Percentiles rank a stretch among this genome's conserved stretches.
Evolutionary conservation across 164 flowering plant genomes (phyloP).

Genomic region (Annona cherimola): DNA sequence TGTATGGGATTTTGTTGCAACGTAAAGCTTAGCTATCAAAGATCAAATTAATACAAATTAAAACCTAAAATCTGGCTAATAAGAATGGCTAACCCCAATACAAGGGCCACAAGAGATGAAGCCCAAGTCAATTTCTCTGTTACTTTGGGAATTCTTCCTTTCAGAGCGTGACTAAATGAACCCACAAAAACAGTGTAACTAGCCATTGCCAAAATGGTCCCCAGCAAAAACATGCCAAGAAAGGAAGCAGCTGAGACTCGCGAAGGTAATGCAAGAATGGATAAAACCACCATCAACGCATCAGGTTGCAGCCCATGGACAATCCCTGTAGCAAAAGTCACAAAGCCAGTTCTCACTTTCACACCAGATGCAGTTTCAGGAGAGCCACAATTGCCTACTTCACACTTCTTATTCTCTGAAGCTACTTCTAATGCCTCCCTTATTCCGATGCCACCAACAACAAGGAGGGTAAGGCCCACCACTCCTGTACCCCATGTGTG

Average conservation of each 20-base stretch:
- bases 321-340: slow-evolving; percentile 96
- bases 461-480: slow-evolving; percentile 83
- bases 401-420: slow-evolving; percentile 76
- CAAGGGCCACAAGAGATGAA: slow-evolving; percentile 84
- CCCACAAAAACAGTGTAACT: slow-evolving; percentile 89
- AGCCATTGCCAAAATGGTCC: slow-evolving; percentile 93
- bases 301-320: slow-evolving; percentile 97
- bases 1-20: too few species aligned
- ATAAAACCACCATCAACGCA: slow-evolving; percentile 90
- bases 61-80: slow-evolving; percentile 85
- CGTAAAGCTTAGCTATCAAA: too few species aligned
- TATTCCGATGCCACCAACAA: slow-evolving; percentile 92
- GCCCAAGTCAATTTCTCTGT: slow-evolving; percentile 98
- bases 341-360: slow-evolving; percentile 84
- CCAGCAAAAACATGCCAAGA: slow-evolving; percentile 78
- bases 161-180: slow-evolving; percentile 84
- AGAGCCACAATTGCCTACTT: slow-evolving; percentile 43
- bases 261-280: slow-evolving; percentile 95
- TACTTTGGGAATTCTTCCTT: slow-evolving; percentile 83
- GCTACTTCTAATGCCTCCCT: slow-evolving; percentile 72
- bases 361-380: slow-evolving; percentile 34
- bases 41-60: slow-evolving; percentile 51
- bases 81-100: slow-evolving; percentile 72
- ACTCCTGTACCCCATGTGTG: slow-evolving; percentile 94
- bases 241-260: slow-evolving; percentile 91